Evolutionary conservation across 169 alveolate genomes (phyloP).

Genomic region (Besnoitia besnoiti): DNA sequence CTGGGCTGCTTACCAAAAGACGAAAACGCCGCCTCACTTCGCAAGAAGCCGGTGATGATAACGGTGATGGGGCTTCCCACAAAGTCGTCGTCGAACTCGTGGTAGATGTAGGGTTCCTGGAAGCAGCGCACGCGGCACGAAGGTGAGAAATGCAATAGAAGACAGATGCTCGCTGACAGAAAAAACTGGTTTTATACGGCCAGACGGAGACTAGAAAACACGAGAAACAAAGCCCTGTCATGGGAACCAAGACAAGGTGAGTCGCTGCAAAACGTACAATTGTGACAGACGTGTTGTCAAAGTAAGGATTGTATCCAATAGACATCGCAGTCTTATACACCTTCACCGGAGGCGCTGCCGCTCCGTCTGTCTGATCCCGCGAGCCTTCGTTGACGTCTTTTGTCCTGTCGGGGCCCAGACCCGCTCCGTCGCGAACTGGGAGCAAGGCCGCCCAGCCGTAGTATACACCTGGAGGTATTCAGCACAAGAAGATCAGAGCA

Average conservation of each 20-base stretch:
- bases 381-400: background rate
- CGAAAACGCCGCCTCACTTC: conserved; percentile 27
- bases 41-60: conserved; percentile 15
- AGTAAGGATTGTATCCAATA: conserved; percentile 67
- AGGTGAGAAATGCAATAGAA: background rate
- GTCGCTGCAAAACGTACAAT: conserved; percentile 39
- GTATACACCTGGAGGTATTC: conserved; percentile 48
- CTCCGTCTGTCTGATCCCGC: background rate
- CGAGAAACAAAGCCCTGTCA: background rate
- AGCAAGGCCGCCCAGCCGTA: conserved; percentile 55
- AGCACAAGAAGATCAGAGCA: too few relatives aligned
- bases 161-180: background rate
- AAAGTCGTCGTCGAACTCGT: conserved; percentile 24
- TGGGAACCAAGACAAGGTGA: background rate
- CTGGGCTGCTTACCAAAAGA: background rate
- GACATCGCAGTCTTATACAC: conserved; percentile 59
- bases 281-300: conserved; percentile 46
- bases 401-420: background rate
- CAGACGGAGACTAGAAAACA: background rate
- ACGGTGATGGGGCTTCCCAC: conserved; percentile 22
- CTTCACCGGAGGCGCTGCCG: background rate
- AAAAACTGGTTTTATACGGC: background rate
- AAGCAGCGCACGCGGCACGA: background rate
- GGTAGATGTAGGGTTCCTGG: conserved; percentile 34
- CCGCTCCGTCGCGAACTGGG: background rate